A percentile compares a stretch with the other conserved stretches of the same genome.
Evolutionary conservation across 805 yeast species (phyloP).

Genomic region (Metschnikowia amazonensis): DNA sequence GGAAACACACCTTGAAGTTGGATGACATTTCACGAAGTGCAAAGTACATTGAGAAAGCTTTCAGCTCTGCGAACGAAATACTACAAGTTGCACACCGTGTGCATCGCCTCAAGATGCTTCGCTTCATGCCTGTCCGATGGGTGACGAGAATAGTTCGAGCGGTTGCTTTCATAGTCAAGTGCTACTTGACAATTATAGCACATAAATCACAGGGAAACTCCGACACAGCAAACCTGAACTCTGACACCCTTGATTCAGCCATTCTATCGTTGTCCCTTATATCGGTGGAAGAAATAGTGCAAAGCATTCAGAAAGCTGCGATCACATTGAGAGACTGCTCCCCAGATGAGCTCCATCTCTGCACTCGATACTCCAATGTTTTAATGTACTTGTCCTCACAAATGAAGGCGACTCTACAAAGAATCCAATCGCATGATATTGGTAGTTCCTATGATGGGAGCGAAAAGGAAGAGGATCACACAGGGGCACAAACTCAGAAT

Average conservation of each 20-base stretch:
- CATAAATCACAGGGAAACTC: conserved; percentile 28
- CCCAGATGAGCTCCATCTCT: conserved; percentile 84
- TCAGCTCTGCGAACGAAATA: conserved; percentile 77
- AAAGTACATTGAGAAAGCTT: conserved; percentile 76
- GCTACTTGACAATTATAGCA: conserved; percentile 63
- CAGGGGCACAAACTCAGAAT: background rate
- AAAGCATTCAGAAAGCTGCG: conserved; percentile 67
- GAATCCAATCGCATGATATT: conserved; percentile 5
- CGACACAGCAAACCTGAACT: conserved; percentile 16
- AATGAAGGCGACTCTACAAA: conserved; percentile 50
- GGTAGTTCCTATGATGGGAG: conserved; percentile 1
- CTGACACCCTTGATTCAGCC: conserved; percentile 41
- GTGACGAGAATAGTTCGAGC: conserved; percentile 80
- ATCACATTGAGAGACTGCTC: conserved; percentile 73
- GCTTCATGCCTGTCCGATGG: conserved; percentile 92
- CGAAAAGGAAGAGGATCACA: conserved; percentile 12
- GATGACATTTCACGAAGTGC: conserved; percentile 73
- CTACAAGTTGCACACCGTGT: conserved; percentile 67
- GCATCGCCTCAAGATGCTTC: conserved; percentile 57
- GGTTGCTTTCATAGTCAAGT: conserved; percentile 85
- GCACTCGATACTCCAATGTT: conserved; percentile 74
- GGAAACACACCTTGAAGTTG: conserved; percentile 40
- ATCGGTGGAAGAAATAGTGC: conserved; percentile 66
- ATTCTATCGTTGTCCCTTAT: conserved; percentile 59
- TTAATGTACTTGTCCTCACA: conserved; percentile 73